Evolutionary conservation across 2,329 filamentous ascomycete species (phyloP).

Genomic region (Lachnellula cervina): DNA sequence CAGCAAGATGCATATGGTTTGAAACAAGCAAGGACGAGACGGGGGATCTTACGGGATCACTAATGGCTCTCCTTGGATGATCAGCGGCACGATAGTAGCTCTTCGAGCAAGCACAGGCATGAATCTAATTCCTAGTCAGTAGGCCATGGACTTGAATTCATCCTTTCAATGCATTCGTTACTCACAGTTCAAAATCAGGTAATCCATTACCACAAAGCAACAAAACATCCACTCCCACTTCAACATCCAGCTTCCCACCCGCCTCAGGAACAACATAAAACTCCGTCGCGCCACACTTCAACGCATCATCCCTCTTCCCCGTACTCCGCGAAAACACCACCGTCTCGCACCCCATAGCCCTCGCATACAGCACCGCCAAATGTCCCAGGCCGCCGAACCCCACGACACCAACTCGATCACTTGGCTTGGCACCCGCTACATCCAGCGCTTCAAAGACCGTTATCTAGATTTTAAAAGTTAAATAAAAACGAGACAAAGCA

Average conservation of each 20-base stretch:
- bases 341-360: constrained; percentile 68
- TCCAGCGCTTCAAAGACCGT: constrained; percentile 33
- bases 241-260: not conserved
- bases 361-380: constrained; percentile 67
- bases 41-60: constrained; percentile 6
- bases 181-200: constrained; percentile 11
- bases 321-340: constrained; percentile 59
- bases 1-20: not conserved
- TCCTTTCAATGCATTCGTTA: not conserved
- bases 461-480: not conserved
- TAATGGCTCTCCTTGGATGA: constrained; percentile 11
- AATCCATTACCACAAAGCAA: constrained; percentile 8
- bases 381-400: constrained; percentile 72
- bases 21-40: not conserved
- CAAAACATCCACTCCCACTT: constrained; percentile 8
- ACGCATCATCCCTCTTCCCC: constrained; percentile 56
- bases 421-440: constrained; percentile 26
- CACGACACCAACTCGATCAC: constrained; percentile 46
- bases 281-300: constrained; percentile 51
- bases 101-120: constrained; percentile 7
- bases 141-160: not conserved
- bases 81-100: constrained; percentile 12
- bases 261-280: constrained; percentile 47
- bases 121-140: constrained; percentile 3
- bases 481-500: not conserved